Base-by-base conservation (phyloP, 768 basidiomycete genomes). In the Collybiopsis confluens region DNA sequence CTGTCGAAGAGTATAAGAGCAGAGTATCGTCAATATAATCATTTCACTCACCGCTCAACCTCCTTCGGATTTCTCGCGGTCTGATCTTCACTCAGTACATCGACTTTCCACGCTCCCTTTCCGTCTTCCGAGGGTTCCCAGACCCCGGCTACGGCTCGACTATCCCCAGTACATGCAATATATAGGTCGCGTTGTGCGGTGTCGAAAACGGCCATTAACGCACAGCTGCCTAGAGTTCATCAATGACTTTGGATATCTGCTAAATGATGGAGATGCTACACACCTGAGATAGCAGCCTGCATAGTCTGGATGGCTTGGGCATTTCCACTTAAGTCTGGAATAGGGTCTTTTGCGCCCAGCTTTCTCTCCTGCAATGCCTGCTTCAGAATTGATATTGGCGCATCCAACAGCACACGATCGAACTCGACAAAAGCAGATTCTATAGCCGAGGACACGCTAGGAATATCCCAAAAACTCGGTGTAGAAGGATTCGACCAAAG, bases 51-150 rank as follows among this genome's bases (percentile, higher is more conserved):
- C 95, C 94, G 82, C 66, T 79, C 79, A 23, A 88, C 72, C 69
- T 99, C 97, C 43, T 81, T 86, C 15, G 81, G 84, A 65, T 93
- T 98, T 59, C 92, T 82, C 36, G 93, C 97, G 6, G 95, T 98
- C 73, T 98, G 95, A 64, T 98, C 97, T 68, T 98, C 93, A 26
- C 82, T 92, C 57, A 99, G 76, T n/a, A 91, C 91, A 65, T 97
- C 92, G 27, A 94, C 88, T 43, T 85, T 81, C 97, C 97, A 99
- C 49, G 74, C 77, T 10, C 90, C 90, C 49, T 76, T 72, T 3
- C 83, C 85, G 57, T 85, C 80, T 2, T 66, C 68, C 3, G 77
- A 77, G 47, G 82, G 78, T 58, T 91, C 85, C 88, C 90, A 95
- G 35, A 92, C 80, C 18, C 97, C 97, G 20, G 96, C 95, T 5